Evolutionary conservation across 805 yeast genomes (phyloP).

Genomic region (Teunomyces pallodes): DNA sequence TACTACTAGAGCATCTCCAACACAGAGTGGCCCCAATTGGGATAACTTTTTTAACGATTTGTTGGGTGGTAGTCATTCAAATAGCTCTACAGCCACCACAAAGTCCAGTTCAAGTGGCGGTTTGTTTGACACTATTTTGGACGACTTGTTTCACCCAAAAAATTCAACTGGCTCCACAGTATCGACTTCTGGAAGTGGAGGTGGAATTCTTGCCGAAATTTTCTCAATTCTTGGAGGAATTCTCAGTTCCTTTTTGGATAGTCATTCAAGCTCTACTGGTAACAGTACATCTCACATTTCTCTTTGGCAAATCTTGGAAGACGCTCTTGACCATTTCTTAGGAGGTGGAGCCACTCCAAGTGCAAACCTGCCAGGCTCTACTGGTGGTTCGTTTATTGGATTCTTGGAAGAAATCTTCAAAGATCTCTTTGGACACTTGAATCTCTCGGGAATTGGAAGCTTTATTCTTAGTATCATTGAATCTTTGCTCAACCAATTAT

Average conservation of each 20-base stretch:
- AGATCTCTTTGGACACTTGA: conserved; percentile 11
- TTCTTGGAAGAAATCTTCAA: conserved; percentile 10
- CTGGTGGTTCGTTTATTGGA: conserved; percentile 1
- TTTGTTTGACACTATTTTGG: conserved; percentile 10
- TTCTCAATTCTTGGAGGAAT: conserved; percentile 12
- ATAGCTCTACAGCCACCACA: conserved; percentile 5
- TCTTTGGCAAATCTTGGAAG: conserved; percentile 11
- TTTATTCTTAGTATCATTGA: conserved; percentile 11
- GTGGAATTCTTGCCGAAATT: conserved; percentile 11
- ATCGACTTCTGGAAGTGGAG: conserved; percentile 8
- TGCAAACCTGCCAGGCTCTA: background rate
- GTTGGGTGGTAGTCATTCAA: conserved; percentile 8
- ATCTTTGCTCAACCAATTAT: conserved; percentile 14
- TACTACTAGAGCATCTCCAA: conserved; percentile 7
- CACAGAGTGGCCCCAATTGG: conserved; percentile 9
- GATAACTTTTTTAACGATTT: conserved; percentile 12
- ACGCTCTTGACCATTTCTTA: conserved; percentile 13
- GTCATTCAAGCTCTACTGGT: conserved; percentile 6
- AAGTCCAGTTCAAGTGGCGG: conserved; percentile 5
- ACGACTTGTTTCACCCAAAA: conserved; percentile 11
- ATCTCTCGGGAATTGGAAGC: conserved; percentile 9
- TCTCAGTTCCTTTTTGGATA: conserved; percentile 8
- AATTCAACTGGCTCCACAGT: conserved; percentile 10
- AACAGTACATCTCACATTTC: conserved; percentile 6
- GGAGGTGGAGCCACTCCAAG: conserved; percentile 9